phyloP scores from a whole-genome alignment of 2,329 filamentous ascomycete genomes.

The Neospermospora avenae region DNA sequence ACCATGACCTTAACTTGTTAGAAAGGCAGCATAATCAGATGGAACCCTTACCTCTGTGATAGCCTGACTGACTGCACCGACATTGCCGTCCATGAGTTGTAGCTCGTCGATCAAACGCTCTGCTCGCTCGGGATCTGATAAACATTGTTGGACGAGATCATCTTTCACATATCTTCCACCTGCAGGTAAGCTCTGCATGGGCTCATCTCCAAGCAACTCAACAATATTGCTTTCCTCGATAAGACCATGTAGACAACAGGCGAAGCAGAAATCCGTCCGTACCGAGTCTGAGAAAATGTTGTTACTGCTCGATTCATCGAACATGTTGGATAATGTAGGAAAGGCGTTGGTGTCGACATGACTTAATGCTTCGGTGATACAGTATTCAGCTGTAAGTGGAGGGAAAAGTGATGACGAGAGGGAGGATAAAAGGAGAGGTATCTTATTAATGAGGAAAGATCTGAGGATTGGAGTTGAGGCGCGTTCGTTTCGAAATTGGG shows the following conservation, averaged over 20 bases:
- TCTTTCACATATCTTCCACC: slow-evolving; percentile 76
- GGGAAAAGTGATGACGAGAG: slow-evolving; percentile 56
- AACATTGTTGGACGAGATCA: slow-evolving; percentile 72
- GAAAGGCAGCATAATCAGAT: neutral
- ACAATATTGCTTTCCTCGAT: slow-evolving; percentile 76
- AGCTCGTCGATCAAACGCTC: slow-evolving; percentile 77
- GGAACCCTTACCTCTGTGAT: slow-evolving; percentile 55
- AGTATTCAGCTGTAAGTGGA: slow-evolving; percentile 57
- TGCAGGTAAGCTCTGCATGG: slow-evolving; percentile 73
- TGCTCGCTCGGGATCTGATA: slow-evolving; percentile 69
- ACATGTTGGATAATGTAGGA: slow-evolving; percentile 61
- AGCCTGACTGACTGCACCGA: slow-evolving; percentile 78
- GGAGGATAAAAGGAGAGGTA: slow-evolving; percentile 58
- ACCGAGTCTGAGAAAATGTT: slow-evolving; percentile 63
- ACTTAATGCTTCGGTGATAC: slow-evolving; percentile 62
- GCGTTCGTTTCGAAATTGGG: slow-evolving; percentile 68
- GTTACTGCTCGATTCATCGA: slow-evolving; percentile 51
- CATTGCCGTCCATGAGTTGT: slow-evolving; percentile 88
- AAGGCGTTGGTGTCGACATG: slow-evolving; percentile 61
- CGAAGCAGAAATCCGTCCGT: slow-evolving; percentile 80
- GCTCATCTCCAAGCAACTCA: slow-evolving; percentile 76
- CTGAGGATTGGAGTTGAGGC: slow-evolving; percentile 67
- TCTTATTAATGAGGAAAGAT: slow-evolving; percentile 78
- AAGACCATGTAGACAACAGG: slow-evolving; percentile 85
- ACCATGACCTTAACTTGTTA: slow-evolving; percentile 54